Percentiles rank a stretch among this genome's conserved stretches.
These are phyloP conservation scores for Phytopythium boreale DNA, from an alignment of 352 stramenopile genomes.

Conservation along the genomic window DNA sequence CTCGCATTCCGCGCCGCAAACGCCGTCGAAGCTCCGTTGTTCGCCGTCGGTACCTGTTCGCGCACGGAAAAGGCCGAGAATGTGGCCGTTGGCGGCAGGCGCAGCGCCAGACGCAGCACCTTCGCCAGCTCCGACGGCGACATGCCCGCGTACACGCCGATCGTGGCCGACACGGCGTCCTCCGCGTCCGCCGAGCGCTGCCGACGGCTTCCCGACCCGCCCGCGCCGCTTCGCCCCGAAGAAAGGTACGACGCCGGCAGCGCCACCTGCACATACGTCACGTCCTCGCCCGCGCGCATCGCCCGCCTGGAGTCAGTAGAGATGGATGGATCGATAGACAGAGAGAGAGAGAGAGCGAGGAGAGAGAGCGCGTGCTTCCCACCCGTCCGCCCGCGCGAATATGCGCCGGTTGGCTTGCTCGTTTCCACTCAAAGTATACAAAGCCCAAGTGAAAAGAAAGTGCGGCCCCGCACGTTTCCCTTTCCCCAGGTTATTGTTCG, in stretches of 20 bases:
- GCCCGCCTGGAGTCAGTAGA: not conserved
- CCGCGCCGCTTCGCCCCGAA: not conserved
- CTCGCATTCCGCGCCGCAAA: not conserved
- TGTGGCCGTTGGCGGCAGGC: conserved; percentile 6
- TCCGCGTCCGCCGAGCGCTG: not conserved
- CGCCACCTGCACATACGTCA: conserved; percentile 26
- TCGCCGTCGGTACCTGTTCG: not conserved
- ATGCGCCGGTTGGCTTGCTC: not conserved
- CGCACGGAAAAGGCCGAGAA: conserved; percentile 44
- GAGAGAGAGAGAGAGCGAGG: too few relatives aligned
- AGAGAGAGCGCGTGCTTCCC: not conserved
- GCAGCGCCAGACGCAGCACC: conserved; percentile 36
- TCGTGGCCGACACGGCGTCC: conserved; percentile 9
- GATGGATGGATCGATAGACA: not conserved
- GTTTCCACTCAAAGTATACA: not conserved
- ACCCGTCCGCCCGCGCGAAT: not conserved
- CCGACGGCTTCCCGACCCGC: not conserved
- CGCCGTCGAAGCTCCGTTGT: too few relatives aligned
- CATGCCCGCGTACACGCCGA: conserved; percentile 64
- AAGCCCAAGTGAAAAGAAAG: not conserved
- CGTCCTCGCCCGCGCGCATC: conserved; percentile 11
- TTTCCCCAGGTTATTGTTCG: not conserved
- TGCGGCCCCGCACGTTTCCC: not conserved
- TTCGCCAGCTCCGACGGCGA: conserved; percentile 35
- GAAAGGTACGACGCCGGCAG: conserved; percentile 1